phyloP scores from a whole-genome alignment of 2,329 filamentous ascomycete genomes.

The Colletotrichum cordylinicola region DNA sequence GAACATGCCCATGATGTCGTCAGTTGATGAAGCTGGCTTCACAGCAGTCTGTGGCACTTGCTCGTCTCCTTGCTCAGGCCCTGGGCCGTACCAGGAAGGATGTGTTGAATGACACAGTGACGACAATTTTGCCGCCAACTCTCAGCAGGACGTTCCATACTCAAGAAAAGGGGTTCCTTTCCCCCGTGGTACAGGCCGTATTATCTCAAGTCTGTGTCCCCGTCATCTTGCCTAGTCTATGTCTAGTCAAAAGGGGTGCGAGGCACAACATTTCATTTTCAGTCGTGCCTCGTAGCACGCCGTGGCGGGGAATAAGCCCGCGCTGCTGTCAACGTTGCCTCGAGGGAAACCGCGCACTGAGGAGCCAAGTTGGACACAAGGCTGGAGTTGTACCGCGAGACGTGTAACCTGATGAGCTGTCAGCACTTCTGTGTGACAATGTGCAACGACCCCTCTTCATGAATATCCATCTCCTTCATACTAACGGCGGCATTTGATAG shows the following conservation, averaged over 20 bases:
- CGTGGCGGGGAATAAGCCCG: not conserved
- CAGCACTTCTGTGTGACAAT: not conserved
- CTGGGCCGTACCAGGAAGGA: not conserved
- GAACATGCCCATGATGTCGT: not conserved
- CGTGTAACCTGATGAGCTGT: not conserved
- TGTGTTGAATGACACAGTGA: not conserved
- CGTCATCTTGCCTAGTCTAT: not conserved
- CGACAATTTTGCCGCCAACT: not conserved
- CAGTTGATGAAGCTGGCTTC: not conserved
- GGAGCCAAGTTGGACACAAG: not conserved
- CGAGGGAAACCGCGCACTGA: not conserved
- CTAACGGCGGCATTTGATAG: not conserved
- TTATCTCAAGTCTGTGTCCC: not conserved
- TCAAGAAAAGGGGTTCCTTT: not conserved
- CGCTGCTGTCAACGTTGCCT: not conserved
- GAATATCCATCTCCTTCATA: not conserved
- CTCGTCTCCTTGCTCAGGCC: not conserved
- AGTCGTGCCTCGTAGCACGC: not conserved
- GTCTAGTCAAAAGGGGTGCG: not conserved
- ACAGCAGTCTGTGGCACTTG: not conserved
- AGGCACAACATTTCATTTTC: not conserved
- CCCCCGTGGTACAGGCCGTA: not conserved
- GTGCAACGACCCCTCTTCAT: not conserved
- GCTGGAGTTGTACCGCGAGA: not conserved
- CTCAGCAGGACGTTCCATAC: not conserved